These are phyloP conservation scores for Spathaspora passalidarum DNA, from an alignment of 805 yeast species.

Conservation along the genomic window DNA sequence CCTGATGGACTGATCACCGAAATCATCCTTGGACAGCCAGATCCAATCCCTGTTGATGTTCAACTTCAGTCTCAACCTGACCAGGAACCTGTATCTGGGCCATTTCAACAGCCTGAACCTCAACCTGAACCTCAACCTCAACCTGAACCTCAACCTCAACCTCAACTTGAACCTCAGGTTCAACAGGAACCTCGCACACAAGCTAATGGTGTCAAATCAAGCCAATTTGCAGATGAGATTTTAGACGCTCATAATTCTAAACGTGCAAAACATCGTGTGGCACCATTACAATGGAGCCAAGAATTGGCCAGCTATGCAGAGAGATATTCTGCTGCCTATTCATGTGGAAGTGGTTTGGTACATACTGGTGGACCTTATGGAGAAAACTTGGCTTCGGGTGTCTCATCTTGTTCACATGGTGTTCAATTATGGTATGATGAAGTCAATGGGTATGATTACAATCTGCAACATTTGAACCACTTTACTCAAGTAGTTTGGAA, in stretches of 20 bases:
- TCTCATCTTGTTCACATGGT: constrained; percentile 49
- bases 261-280: constrained; percentile 35
- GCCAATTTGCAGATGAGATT: constrained; percentile 33
- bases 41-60: not conserved
- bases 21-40: not conserved
- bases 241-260: constrained; percentile 34
- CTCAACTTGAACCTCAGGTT: constrained; percentile 20
- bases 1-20: constrained; percentile 1
- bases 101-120: constrained; percentile 8
- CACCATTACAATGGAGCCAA: constrained; percentile 29
- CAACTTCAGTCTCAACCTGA: not conserved
- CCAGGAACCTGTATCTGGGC: not conserved
- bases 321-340: constrained; percentile 50
- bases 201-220: constrained; percentile 13
- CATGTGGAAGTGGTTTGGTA: constrained; percentile 57
- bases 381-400: constrained; percentile 74
- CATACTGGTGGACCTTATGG: constrained; percentile 71
- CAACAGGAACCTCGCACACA: too few relatives aligned
- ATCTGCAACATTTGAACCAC: constrained; percentile 51
- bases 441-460: constrained; percentile 44
- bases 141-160: constrained; percentile 1
- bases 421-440: constrained; percentile 77
- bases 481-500: constrained; percentile 79
- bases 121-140: constrained; percentile 5
- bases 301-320: constrained; percentile 33